Evolutionary conservation across 495 filamentous ascomycete genomes (phyloP).

Genomic region (Viridothelium virens): DNA sequence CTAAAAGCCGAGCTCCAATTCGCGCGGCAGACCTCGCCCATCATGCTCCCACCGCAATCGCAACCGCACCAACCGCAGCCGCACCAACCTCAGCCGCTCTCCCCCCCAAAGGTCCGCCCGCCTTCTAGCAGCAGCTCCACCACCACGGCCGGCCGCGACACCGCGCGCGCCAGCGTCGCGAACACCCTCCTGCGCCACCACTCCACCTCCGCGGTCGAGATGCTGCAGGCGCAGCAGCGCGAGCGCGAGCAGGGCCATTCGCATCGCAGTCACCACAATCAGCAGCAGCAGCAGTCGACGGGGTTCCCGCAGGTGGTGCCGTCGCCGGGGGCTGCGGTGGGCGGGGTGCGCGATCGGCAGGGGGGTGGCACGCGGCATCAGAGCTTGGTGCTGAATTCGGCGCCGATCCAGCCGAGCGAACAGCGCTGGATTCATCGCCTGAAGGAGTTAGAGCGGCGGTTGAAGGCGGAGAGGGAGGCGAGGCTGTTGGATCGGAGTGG

Average conservation of each 20-base stretch:
- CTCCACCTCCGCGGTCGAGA: constrained; percentile 42
- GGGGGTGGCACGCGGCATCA: background rate
- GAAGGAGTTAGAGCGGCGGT: constrained; percentile 74
- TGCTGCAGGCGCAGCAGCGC: constrained; percentile 19
- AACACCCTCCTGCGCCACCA: constrained; percentile 46
- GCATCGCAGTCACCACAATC: constrained; percentile 18
- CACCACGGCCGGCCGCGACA: constrained; percentile 14
- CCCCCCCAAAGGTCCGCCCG: no score
- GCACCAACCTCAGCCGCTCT: background rate
- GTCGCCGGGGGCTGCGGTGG: background rate
- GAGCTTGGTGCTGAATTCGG: constrained; percentile 16
- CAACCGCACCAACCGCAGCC: constrained; percentile 21
- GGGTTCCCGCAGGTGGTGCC: constrained; percentile 4
- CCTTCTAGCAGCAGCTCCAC: no score
- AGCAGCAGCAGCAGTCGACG: constrained; percentile 21
- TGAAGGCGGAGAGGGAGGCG: constrained; percentile 88
- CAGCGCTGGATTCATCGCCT: constrained; percentile 76
- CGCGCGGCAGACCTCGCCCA: constrained; percentile 42
- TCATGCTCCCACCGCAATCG: constrained; percentile 30
- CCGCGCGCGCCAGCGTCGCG: constrained; percentile 31
- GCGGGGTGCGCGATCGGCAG: background rate
- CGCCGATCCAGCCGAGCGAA: constrained; percentile 43
- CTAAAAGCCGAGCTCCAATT: constrained; percentile 77
- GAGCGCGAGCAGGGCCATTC: constrained; percentile 11
- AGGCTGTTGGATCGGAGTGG: constrained; percentile 72